phyloP scores from a whole-genome alignment of 2,329 filamentous ascomycete genomes.

The Parascedosporium putredinis region DNA sequence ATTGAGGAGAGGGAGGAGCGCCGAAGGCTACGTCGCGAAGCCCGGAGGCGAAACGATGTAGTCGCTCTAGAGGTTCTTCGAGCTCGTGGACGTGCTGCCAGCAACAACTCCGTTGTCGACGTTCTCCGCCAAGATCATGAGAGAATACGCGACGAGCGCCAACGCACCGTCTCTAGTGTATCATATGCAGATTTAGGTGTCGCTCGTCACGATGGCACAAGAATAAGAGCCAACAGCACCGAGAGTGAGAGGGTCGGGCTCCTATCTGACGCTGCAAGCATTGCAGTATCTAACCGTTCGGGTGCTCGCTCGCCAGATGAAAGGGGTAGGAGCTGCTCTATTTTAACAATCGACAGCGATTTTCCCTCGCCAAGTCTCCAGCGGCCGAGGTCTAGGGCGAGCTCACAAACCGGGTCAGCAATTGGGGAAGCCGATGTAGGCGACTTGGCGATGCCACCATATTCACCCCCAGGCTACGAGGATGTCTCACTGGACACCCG shows the following conservation, averaged over 20 bases:
- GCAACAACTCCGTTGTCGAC: slow-evolving; percentile 43
- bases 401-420: slow-evolving; percentile 34
- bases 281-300: slow-evolving; percentile 29
- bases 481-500: slow-evolving; percentile 32
- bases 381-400: slow-evolving; percentile 24
- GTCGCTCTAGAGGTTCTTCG: slow-evolving; percentile 58
- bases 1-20: slow-evolving; percentile 67
- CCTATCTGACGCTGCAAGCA: slow-evolving; percentile 60
- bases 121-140: slow-evolving; percentile 47
- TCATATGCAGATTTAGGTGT: slow-evolving; percentile 68
- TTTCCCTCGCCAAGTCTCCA: slow-evolving; percentile 26
- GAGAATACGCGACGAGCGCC: slow-evolving; percentile 44
- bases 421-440: slow-evolving; percentile 40
- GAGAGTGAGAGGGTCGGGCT: slow-evolving; percentile 65
- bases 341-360: slow-evolving; percentile 42
- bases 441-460: slow-evolving; percentile 31
- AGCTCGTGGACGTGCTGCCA: slow-evolving; percentile 38
- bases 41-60: slow-evolving; percentile 60
- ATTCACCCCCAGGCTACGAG: slow-evolving; percentile 43
- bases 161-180: slow-evolving; percentile 62
- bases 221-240: slow-evolving; percentile 60
- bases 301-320: slow-evolving; percentile 25
- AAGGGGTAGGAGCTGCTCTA: slow-evolving; percentile 41
- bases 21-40: slow-evolving; percentile 59
- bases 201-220: slow-evolving; percentile 65